Evolutionary conservation across 805 yeast genomes (phyloP).

Genomic region (Barnettozyma sucrosica): DNA sequence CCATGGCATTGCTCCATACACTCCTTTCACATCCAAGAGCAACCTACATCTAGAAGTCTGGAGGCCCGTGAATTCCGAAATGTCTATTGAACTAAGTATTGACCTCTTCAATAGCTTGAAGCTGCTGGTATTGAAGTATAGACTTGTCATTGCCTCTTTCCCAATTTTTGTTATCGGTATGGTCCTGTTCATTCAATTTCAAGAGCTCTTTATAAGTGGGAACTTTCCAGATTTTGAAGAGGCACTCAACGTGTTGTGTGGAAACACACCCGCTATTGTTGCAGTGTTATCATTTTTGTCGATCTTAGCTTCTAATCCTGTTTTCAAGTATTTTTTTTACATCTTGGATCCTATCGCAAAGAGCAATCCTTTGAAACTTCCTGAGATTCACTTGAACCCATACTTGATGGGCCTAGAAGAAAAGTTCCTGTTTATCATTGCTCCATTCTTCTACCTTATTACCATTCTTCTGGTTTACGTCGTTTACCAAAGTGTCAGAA

Average conservation of each 20-base stretch:
- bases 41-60: slow-evolving; percentile 43
- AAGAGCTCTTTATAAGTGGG: slow-evolving; percentile 33
- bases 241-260: slow-evolving; percentile 36
- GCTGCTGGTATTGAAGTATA: slow-evolving; percentile 65
- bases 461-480: slow-evolving; percentile 39
- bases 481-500: slow-evolving; percentile 23
- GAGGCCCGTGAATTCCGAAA: slow-evolving; percentile 27
- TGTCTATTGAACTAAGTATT: slow-evolving; percentile 30
- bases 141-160: slow-evolving; percentile 67
- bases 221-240: slow-evolving; percentile 40
- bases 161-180: slow-evolving; percentile 56
- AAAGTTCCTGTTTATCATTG: slow-evolving; percentile 46
- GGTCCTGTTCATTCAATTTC: slow-evolving; percentile 51
- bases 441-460: slow-evolving; percentile 47
- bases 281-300: slow-evolving; percentile 32
- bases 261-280: slow-evolving; percentile 25
- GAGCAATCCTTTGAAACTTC: slow-evolving; percentile 39
- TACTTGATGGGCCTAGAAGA: slow-evolving; percentile 67
- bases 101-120: slow-evolving; percentile 59
- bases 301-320: slow-evolving; percentile 30
- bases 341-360: slow-evolving; percentile 49
- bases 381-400: slow-evolving; percentile 42
- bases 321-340: slow-evolving; percentile 35
- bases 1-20: slow-evolving; percentile 68
- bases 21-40: slow-evolving; percentile 39